Evolutionary conservation across 306 rosid genomes (phyloP).

Genomic region (Biancaea sappan): DNA sequence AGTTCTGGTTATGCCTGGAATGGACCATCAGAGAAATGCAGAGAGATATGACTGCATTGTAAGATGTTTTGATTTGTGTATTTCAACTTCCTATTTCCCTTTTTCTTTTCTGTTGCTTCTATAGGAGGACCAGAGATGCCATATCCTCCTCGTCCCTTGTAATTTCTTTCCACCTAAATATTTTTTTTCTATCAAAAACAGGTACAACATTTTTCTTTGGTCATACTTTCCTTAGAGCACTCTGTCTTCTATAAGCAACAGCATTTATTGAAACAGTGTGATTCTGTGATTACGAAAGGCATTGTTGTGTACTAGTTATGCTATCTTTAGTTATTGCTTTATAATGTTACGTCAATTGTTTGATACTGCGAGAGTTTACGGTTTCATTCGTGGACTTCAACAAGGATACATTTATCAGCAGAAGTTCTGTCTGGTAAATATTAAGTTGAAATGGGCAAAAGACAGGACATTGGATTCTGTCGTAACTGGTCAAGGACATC

Average conservation of each 20-base stretch:
- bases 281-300: slow-evolving; percentile 12
- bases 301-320: slow-evolving; percentile 22
- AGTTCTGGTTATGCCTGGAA: too few species aligned
- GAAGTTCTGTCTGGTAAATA: slow-evolving; percentile 66
- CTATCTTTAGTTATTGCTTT: not conserved
- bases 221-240: not conserved
- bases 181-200: not conserved
- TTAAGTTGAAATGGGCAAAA: slow-evolving; percentile 87
- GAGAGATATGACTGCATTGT: not conserved
- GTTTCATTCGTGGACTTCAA: slow-evolving; percentile 32
- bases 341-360: slow-evolving; percentile 39
- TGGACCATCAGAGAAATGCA: not conserved
- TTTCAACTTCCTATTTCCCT: not conserved
- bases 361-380: slow-evolving; percentile 32
- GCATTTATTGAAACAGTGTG: slow-evolving; percentile 3
- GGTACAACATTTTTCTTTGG: not conserved
- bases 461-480: slow-evolving; percentile 69
- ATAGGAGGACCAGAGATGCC: not conserved
- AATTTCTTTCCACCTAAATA: not conserved
- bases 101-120: not conserved
- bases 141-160: not conserved
- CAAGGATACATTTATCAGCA: slow-evolving; percentile 55
- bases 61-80: not conserved
- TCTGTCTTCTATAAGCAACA: not conserved
- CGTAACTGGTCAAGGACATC: slow-evolving; percentile 63